Percentiles rank a stretch among this genome's conserved stretches.
Conservation (phyloP, 2,329 filamentous ascomycete genomes). For the Calonectria honghensis region DNA sequence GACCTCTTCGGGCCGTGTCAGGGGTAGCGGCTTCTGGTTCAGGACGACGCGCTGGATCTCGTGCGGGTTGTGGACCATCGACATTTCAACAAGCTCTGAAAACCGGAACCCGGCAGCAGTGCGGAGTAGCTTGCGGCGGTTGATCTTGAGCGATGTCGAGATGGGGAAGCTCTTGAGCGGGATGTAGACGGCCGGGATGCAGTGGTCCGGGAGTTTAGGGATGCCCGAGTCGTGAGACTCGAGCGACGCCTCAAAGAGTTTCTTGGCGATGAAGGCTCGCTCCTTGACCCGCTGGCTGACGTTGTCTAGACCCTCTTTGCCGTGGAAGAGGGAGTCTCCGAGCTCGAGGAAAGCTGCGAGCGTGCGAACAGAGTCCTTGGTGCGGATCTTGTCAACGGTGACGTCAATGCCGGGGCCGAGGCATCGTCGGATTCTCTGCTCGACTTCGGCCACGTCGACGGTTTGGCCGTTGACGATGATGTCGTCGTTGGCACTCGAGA, state of each 20-base stretch:
- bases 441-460: slow-evolving; percentile 66
- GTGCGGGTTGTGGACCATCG: slow-evolving; percentile 60
- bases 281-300: slow-evolving; percentile 65
- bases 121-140: slow-evolving; percentile 68
- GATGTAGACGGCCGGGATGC: slow-evolving; percentile 69
- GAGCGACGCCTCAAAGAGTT: slow-evolving; percentile 65
- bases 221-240: slow-evolving; percentile 52
- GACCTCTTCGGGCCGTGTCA: slow-evolving; percentile 68
- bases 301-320: slow-evolving; percentile 61
- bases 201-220: slow-evolving; percentile 60
- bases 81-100: slow-evolving; percentile 65
- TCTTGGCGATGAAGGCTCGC: slow-evolving; percentile 65
- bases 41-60: slow-evolving; percentile 58
- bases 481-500: slow-evolving; percentile 66
- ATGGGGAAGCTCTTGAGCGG: slow-evolving; percentile 69
- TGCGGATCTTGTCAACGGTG: slow-evolving; percentile 68
- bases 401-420: slow-evolving; percentile 69
- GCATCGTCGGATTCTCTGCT: slow-evolving; percentile 67
- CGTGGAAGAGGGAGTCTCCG: slow-evolving; percentile 62
- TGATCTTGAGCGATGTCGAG: slow-evolving; percentile 70
- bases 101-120: slow-evolving; percentile 65
- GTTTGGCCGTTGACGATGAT: slow-evolving; percentile 62
- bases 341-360: slow-evolving; percentile 71
- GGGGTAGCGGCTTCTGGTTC: slow-evolving; percentile 65
- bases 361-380: slow-evolving; percentile 64